These are phyloP conservation scores for Didymellaceae sp. DNA, from an alignment of 2,329 filamentous ascomycete genomes.

Conservation along the genomic window DNA sequence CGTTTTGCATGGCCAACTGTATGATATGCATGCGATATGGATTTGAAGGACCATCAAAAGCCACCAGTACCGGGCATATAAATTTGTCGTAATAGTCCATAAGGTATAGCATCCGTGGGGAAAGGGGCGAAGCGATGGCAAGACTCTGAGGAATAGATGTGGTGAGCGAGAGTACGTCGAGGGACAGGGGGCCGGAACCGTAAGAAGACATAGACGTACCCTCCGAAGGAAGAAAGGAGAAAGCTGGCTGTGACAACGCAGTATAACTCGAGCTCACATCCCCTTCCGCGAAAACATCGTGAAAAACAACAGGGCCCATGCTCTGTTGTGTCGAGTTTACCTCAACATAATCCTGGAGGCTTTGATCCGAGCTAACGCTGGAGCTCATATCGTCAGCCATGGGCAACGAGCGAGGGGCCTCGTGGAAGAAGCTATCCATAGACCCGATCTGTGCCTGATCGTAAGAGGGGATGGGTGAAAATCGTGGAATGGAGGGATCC, in stretches of 20 bases:
- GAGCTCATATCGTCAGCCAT: conserved; percentile 53
- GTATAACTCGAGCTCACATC: conserved; percentile 48
- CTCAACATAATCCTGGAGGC: conserved; percentile 53
- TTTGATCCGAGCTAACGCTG: conserved; percentile 55
- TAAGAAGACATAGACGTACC: conserved; percentile 51
- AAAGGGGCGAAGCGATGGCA: conserved; percentile 64
- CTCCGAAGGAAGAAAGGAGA: conserved; percentile 50
- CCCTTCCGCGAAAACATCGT: conserved; percentile 49
- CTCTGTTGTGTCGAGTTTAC: conserved; percentile 43
- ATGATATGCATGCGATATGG: conserved; percentile 86
- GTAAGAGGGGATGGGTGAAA: conserved; percentile 41
- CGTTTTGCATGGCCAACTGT: conserved; percentile 75
- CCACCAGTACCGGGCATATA: conserved; percentile 89
- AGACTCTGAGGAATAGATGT: conserved; percentile 53
- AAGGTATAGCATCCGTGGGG: conserved; percentile 83
- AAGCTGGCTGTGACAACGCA: conserved; percentile 47
- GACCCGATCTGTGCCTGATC: conserved; percentile 48
- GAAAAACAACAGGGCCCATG: conserved; percentile 46
- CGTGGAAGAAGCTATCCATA: conserved; percentile 46
- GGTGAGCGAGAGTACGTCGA: conserved; percentile 49
- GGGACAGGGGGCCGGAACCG: conserved; percentile 47
- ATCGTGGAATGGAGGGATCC: conserved; percentile 49
- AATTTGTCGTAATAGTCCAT: conserved; percentile 94
- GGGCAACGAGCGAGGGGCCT: conserved; percentile 46
- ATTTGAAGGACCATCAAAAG: conserved; percentile 82